These are phyloP conservation scores for Marasmius fiardii DNA, from an alignment of 1,284 basidiomycete genomes.

Conservation along the genomic window DNA sequence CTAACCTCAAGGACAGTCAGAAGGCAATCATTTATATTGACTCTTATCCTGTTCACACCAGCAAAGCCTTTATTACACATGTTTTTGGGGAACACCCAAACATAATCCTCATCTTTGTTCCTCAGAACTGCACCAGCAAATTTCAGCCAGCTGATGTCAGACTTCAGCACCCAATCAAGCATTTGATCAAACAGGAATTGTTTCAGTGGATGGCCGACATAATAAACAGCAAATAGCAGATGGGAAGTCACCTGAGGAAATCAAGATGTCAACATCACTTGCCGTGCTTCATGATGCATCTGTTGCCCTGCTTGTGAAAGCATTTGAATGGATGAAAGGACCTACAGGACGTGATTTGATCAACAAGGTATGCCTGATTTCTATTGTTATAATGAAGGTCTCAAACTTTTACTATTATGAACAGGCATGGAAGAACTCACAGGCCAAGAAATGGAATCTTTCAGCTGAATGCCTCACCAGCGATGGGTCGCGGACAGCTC, in stretches of 20 bases:
- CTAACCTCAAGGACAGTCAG: slow-evolving; percentile 15
- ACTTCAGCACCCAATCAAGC: slow-evolving; percentile 18
- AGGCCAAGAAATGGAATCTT: slow-evolving; percentile 15
- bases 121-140: slow-evolving; percentile 18
- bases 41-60: slow-evolving; percentile 23
- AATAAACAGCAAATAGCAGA: slow-evolving; percentile 10
- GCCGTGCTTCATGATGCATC: slow-evolving; percentile 17
- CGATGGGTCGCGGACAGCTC: slow-evolving; percentile 12
- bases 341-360: slow-evolving; percentile 18
- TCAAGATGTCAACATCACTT: slow-evolving; percentile 17
- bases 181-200: slow-evolving; percentile 19
- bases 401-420: neutral
- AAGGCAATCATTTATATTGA: slow-evolving; percentile 21
- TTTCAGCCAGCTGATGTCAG: slow-evolving; percentile 18
- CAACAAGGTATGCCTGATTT: slow-evolving; percentile 6
- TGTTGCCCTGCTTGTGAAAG: slow-evolving; percentile 17
- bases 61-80: slow-evolving; percentile 18
- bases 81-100: slow-evolving; percentile 16
- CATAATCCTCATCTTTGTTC: slow-evolving; percentile 22
- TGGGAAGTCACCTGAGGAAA: slow-evolving; percentile 14
- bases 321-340: slow-evolving; percentile 19
- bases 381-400: neutral
- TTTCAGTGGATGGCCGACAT: slow-evolving; percentile 4
- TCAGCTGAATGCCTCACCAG: slow-evolving; percentile 17
- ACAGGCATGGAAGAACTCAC: slow-evolving; percentile 15